Conservation (phyloP, 306 rosid genomes). For the Medicago arabica region DNA sequence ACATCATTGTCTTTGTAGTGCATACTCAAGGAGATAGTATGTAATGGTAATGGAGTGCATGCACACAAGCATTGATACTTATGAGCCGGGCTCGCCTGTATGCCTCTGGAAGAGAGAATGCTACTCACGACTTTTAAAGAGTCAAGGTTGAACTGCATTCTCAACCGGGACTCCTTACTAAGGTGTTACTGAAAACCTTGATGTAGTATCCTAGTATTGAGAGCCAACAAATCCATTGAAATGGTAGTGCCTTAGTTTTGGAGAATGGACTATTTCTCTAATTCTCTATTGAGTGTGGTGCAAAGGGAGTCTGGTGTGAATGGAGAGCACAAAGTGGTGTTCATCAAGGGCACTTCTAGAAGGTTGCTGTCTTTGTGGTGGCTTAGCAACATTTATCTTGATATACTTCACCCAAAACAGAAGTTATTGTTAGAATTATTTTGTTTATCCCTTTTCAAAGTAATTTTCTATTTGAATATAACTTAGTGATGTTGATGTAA, state of each 20-base stretch:
- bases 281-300: neutral
- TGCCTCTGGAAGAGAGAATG: neutral
- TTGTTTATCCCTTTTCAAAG: neutral
- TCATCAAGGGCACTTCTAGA: neutral
- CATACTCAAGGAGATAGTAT: neutral
- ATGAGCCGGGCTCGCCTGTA: neutral
- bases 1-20: slow-evolving; percentile 1
- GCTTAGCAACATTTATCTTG: neutral
- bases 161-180: slow-evolving; percentile 2
- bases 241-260: neutral
- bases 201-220: slow-evolving; percentile 5
- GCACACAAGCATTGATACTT: neutral
- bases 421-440: neutral
- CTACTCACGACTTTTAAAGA: neutral
- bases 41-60: slow-evolving; percentile 14
- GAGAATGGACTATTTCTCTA: neutral
- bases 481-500: neutral
- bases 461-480: slow-evolving; percentile 12
- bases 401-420: slow-evolving; percentile 1
- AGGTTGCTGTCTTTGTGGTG: slow-evolving; percentile 1
- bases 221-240: neutral
- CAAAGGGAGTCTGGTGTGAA: neutral
- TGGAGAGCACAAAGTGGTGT: neutral
- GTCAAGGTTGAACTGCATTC: neutral
- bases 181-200: slow-evolving; percentile 11